Conservation (phyloP, 331 rosid genomes). For the Pyrus hybrid region DNA sequence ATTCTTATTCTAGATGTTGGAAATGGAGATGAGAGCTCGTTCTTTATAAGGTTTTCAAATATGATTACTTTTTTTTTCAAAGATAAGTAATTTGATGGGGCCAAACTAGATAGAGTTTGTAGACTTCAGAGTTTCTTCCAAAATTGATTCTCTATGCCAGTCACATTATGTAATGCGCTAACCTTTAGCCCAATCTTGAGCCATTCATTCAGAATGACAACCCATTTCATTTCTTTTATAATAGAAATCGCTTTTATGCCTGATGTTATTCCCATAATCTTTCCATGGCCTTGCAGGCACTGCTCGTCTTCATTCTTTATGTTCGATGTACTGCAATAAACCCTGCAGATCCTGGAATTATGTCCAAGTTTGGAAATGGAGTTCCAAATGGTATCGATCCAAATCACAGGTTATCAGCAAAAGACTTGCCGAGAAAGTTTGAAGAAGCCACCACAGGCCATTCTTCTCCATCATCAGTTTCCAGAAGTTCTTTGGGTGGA, state of each 20-base stretch:
- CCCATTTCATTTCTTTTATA: background rate
- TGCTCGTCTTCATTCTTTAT: conserved; percentile 82
- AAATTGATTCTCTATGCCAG: background rate
- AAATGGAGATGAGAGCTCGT: background rate
- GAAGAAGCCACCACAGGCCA: conserved; percentile 42
- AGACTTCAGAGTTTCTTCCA: background rate
- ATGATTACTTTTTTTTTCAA: background rate
- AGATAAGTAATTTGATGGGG: background rate
- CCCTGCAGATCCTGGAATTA: conserved; percentile 97
- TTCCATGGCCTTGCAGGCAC: conserved; percentile 64
- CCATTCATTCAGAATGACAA: background rate
- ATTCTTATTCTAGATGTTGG: background rate
- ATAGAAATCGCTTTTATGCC: background rate
- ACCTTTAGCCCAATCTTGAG: background rate
- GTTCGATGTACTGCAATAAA: conserved; percentile 92
- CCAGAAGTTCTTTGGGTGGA: conserved; percentile 65
- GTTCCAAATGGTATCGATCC: conserved; percentile 25
- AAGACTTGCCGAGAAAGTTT: conserved; percentile 48
- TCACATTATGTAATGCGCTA: background rate
- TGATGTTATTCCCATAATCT: conserved; percentile 17
- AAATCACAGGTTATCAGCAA: conserved; percentile 41
- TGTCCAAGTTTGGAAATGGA: conserved; percentile 63
- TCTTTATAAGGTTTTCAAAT: background rate
- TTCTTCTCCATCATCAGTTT: conserved; percentile 59
- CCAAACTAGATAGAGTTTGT: background rate